phyloP scores from a whole-genome alignment of 2,329 filamentous ascomycete species.

The Colletotrichum lindemuthianum region DNA sequence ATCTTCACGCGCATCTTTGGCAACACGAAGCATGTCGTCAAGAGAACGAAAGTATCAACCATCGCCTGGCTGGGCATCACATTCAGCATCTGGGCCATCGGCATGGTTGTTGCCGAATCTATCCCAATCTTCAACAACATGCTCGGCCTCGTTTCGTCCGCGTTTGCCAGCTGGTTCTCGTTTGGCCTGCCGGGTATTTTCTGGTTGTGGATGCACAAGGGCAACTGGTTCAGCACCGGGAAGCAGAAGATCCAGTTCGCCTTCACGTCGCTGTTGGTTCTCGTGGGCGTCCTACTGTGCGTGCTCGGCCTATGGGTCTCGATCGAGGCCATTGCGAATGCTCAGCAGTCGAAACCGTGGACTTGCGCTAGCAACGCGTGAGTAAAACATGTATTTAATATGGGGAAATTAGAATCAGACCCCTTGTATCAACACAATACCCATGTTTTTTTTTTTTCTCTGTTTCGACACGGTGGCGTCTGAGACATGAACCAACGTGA shows the following conservation, averaged over 20 bases:
- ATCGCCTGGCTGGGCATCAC: constrained; percentile 69
- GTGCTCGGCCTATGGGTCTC: constrained; percentile 52
- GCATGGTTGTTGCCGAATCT: constrained; percentile 74
- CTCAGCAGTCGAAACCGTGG: constrained; percentile 45
- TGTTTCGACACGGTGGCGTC: neutral
- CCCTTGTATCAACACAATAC: constrained; percentile 1
- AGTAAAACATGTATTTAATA: neutral
- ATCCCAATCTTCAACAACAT: constrained; percentile 76
- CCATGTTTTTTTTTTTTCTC: neutral
- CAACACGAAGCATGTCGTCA: constrained; percentile 64
- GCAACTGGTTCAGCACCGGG: constrained; percentile 48
- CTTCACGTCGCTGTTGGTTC: constrained; percentile 44
- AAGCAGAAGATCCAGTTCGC: constrained; percentile 45
- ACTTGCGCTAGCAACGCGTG: constrained; percentile 46
- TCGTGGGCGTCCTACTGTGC: constrained; percentile 49
- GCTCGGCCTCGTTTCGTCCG: constrained; percentile 69
- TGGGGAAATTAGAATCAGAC: neutral
- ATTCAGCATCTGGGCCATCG: constrained; percentile 64
- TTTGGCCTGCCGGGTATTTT: constrained; percentile 58
- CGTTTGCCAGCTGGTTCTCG: constrained; percentile 76
- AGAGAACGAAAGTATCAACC: constrained; percentile 60
- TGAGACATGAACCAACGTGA: neutral
- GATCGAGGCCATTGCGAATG: constrained; percentile 47
- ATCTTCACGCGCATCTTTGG: constrained; percentile 72
- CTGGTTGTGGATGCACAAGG: constrained; percentile 59